These are phyloP conservation scores for Ganoderma lucidum DNA, from an alignment of 1,284 basidiomycete genomes.

Conservation along the genomic window DNA sequence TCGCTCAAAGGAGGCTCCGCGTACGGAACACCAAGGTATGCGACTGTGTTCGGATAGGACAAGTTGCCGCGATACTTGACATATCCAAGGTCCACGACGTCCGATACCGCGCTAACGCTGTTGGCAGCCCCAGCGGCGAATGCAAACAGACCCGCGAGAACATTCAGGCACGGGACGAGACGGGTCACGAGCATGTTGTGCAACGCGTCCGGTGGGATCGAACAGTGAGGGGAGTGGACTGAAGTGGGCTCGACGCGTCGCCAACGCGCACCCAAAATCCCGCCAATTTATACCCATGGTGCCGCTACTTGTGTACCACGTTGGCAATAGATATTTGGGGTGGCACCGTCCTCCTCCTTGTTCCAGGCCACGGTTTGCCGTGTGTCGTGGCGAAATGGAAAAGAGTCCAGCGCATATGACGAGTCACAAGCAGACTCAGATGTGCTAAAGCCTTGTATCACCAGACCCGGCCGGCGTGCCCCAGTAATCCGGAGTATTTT, in stretches of 20 bases:
- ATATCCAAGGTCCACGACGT: constrained; percentile 43
- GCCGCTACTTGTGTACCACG: background rate
- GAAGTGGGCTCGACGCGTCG: background rate
- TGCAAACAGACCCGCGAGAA: background rate
- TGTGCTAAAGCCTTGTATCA: constrained; percentile 16
- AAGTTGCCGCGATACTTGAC: constrained; percentile 56
- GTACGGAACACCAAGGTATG: constrained; percentile 59
- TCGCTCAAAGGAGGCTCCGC: constrained; percentile 50
- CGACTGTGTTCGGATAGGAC: constrained; percentile 59
- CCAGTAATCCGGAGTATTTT: background rate
- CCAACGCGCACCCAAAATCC: background rate
- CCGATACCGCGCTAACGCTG: constrained; percentile 1
- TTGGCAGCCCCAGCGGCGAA: background rate
- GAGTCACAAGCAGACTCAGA: constrained; percentile 20
- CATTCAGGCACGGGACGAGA: constrained; percentile 3
- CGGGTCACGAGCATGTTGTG: constrained; percentile 8
- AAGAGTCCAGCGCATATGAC: constrained; percentile 20
- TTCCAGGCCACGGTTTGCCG: background rate
- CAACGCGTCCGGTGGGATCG: background rate
- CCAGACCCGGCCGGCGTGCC: background rate
- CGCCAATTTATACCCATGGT: background rate
- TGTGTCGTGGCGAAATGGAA: background rate
- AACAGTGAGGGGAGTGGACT: background rate
- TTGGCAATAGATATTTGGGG: too few species aligned
- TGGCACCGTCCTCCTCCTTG: background rate